Percentiles rank a stretch among this genome's conserved stretches.
These are phyloP conservation scores for Vitis rupestris DNA, from an alignment of 164 flowering plant genomes.

Conservation along the genomic window DNA sequence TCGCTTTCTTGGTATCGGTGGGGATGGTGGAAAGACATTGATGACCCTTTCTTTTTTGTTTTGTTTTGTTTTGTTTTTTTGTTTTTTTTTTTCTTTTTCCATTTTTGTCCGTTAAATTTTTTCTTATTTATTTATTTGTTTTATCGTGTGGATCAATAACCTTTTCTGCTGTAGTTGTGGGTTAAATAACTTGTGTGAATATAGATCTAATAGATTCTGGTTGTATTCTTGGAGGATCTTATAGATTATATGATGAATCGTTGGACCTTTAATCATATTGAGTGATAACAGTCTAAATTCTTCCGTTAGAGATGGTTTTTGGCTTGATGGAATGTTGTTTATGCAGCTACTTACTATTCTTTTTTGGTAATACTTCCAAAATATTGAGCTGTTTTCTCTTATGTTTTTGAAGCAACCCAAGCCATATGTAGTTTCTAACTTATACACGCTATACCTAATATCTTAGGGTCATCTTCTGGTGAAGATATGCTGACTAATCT, in stretches of 20 bases:
- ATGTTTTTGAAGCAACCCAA: background rate
- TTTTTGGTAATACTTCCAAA: too few species aligned
- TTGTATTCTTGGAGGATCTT: background rate
- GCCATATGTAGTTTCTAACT: background rate
- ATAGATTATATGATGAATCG: background rate
- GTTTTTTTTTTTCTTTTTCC: background rate
- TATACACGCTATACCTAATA: too few species aligned
- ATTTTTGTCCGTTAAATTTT: too few species aligned
- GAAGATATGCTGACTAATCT: background rate
- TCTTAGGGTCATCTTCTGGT: background rate
- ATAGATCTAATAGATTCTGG: background rate
- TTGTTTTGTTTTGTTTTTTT: background rate
- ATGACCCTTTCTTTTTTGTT: conserved; percentile 8
- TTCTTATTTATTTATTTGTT: too few species aligned
- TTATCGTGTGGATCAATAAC: too few species aligned
- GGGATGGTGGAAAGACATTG: conserved; percentile 12
- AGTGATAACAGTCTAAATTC: background rate
- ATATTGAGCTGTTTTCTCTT: background rate
- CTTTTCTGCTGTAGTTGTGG: background rate
- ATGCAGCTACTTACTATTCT: too few species aligned
- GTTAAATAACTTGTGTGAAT: background rate
- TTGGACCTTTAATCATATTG: background rate
- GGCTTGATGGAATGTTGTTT: too few species aligned
- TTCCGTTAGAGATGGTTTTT: background rate
- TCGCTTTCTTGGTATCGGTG: background rate